A percentile compares a stretch with the other conserved stretches of the same genome.
Evolutionary conservation across 2,329 filamentous ascomycete species (phyloP).

Genomic region (Thielaviopsis musarum): DNA sequence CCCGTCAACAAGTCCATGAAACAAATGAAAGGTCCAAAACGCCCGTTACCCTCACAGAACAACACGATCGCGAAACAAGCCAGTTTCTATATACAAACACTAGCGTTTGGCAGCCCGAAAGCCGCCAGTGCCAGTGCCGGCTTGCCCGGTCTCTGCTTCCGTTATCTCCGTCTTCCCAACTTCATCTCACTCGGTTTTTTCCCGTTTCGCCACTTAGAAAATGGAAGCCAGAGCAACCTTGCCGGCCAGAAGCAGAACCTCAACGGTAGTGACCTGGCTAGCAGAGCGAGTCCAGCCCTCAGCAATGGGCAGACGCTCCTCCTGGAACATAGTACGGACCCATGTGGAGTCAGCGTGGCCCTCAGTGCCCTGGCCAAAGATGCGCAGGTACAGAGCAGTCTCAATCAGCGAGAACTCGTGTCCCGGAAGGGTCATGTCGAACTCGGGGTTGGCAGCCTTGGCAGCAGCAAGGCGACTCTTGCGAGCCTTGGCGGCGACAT

Average conservation of each 20-base stretch:
- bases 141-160: not conserved
- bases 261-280: not conserved
- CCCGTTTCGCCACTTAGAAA: not conserved
- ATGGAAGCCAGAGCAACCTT: conserved; percentile 1
- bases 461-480: conserved; percentile 16
- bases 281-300: conserved; percentile 8
- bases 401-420: conserved; percentile 15
- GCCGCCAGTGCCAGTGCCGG: not conserved
- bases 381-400: conserved; percentile 14
- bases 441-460: conserved; percentile 16
- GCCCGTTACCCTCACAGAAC: not conserved
- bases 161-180: not conserved
- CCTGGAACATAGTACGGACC: conserved; percentile 13
- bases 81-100: not conserved
- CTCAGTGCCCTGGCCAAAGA: conserved; percentile 14
- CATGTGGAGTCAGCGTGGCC: conserved; percentile 14
- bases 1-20: not conserved
- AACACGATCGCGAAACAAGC: not conserved
- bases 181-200: not conserved
- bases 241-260: not conserved
- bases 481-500: conserved; percentile 17
- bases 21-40: not conserved
- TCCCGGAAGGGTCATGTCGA: conserved; percentile 10
- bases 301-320: conserved; percentile 10
- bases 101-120: not conserved